phyloP scores from a whole-genome alignment of 441 rosid genomes.

The Euphorbia schlechtendalii region DNA sequence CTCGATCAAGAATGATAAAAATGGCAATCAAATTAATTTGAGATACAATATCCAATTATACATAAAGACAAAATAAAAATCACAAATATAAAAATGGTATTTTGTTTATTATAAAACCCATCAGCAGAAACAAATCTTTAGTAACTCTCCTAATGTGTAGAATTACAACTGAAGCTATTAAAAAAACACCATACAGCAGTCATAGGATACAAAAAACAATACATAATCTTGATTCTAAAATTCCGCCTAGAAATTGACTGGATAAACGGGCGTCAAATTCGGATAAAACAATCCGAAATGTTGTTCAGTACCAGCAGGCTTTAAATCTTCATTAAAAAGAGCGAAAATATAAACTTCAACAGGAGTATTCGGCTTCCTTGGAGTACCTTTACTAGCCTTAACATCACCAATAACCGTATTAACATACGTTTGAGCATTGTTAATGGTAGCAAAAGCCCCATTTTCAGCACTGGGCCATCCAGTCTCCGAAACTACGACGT shows the following conservation, averaged over 20 bases:
- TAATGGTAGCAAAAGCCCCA: slow-evolving; percentile 3
- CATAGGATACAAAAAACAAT: too few species aligned
- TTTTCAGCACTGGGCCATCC: slow-evolving; percentile 19
- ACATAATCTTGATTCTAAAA: too few species aligned
- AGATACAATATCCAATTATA: neutral
- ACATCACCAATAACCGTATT: neutral
- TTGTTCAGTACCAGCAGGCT: slow-evolving; percentile 12
- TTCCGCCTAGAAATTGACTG: neutral
- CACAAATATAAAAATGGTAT: too few species aligned
- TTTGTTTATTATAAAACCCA: neutral
- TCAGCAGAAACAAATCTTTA: neutral
- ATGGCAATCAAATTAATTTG: neutral
- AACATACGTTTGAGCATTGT: slow-evolving; percentile 10
- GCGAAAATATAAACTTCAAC: slow-evolving; percentile 3
- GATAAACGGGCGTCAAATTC: slow-evolving; percentile 2
- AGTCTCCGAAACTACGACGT: slow-evolving; percentile 8
- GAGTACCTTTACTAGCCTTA: neutral
- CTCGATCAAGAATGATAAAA: too few species aligned
- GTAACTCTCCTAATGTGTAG: neutral
- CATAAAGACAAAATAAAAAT: neutral
- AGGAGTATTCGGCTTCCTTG: slow-evolving; percentile 1
- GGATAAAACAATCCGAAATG: slow-evolving; percentile 14
- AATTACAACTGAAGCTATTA: too few species aligned
- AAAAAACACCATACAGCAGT: too few species aligned
- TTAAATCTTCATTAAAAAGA: slow-evolving; percentile 10